Evolutionary conservation across 2,329 filamentous ascomycete genomes (phyloP), one percentile per base, ranked within the genome.

Genomic region (Amylocarpus encephaloides): DNA sequence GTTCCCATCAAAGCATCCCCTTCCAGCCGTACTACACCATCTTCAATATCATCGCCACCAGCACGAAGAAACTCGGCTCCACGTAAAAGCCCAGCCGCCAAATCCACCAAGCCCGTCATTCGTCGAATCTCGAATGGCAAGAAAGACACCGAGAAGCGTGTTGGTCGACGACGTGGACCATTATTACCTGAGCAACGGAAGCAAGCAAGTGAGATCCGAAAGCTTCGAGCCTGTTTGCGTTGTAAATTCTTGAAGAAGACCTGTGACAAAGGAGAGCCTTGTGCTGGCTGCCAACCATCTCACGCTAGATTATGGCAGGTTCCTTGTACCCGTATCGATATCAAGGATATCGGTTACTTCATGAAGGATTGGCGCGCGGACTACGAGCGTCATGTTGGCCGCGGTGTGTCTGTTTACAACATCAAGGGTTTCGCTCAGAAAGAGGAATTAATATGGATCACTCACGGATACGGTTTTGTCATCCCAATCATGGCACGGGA

Each of bases 211-310:
- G 92, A 97, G 71, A 97, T 97, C 67, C 83, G 92, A 68, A 97
- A 97, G 71, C 76, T 96, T 62, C 81, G 92, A 65, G 92, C 92
- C 43, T 97, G 92, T 69, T 75, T 97, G 62, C 85, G 92, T 59
- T 97, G 92, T 80, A 96, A 96, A 73, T 97, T 96, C 75, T 77
- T 97, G 68, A 97, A 97, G 80, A 97, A 97, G 80, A 96, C 92
- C 43, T 97, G 92, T 67, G 92, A 97, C 71, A 96, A 94, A 75
- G 92, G 92, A 57, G 91, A 96, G 73, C 92, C 92, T 51, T 97
- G 92, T 70, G 87, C 85, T 63, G 92, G 92, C 43, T 97, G 92
- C 74, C 88, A 95, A 73, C 92, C 92, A 45, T 95, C 91, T 16
- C 92, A 97, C 69, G 92, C 92, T 56, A 85, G 92, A 57, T 77